phyloP scores from a whole-genome alignment of 2,329 filamentous ascomycete genomes.

The Orbilia ellipsospora region DNA sequence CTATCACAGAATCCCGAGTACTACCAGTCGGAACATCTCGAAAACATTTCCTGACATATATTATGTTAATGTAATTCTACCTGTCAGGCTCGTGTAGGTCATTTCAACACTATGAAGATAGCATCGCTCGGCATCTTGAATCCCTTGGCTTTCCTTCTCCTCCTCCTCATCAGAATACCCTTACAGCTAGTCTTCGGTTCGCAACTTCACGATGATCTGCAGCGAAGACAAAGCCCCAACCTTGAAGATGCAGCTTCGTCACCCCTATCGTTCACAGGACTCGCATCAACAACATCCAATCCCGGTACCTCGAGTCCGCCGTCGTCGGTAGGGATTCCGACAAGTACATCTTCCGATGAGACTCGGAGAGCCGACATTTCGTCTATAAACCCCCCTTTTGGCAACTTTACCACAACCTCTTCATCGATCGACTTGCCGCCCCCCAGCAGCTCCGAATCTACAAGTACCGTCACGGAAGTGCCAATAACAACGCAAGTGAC shows the following conservation, averaged over 20 bases:
- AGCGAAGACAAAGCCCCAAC: slow-evolving; percentile 31
- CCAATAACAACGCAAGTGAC: slow-evolving; percentile 49
- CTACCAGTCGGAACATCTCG: neutral
- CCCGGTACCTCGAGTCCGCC: neutral
- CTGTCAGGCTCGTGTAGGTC: no score
- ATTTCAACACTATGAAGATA: slow-evolving; percentile 14
- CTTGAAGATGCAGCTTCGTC: slow-evolving; percentile 2
- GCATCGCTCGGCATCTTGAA: neutral
- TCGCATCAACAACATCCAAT: neutral
- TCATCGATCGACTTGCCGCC: slow-evolving; percentile 14
- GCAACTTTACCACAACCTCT: slow-evolving; percentile 42
- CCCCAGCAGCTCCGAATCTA: slow-evolving; percentile 18
- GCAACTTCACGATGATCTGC: slow-evolving; percentile 14
- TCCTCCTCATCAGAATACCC: neutral
- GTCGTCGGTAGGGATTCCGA: neutral
- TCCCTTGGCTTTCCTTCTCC: slow-evolving; percentile 14
- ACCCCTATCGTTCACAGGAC: neutral
- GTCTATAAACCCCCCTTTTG: slow-evolving; percentile 33
- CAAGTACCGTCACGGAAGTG: slow-evolving; percentile 42
- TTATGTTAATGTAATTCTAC: no score
- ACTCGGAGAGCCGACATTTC: neutral
- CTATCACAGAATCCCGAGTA: slow-evolving; percentile 6
- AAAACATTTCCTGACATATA: neutral
- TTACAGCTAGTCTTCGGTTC: slow-evolving; percentile 23
- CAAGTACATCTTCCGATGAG: neutral